Percentiles rank a stretch among this genome's conserved stretches.
phyloP scores from a whole-genome alignment of 2,329 filamentous ascomycete species.

The Fusarium equiseti region DNA sequence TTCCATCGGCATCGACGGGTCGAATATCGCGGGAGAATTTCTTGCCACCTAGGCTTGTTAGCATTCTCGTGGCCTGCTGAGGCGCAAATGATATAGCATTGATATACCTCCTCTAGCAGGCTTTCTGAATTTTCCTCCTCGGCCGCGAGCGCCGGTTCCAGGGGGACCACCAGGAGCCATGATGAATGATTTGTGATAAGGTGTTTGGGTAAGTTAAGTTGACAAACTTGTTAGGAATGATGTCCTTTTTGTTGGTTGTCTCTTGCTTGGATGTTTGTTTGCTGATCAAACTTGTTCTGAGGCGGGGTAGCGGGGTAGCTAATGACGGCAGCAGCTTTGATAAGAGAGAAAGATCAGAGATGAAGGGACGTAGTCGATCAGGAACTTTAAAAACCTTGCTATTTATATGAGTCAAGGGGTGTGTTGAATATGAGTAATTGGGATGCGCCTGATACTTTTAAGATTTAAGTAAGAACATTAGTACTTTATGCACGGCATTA shows the following conservation, averaged over 20 bases:
- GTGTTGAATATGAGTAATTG: neutral
- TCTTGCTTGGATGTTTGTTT: constrained; percentile 29
- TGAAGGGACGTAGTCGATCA: constrained; percentile 18
- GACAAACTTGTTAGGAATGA: neutral
- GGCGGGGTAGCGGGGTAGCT: constrained; percentile 57
- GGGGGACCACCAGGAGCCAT: constrained; percentile 61
- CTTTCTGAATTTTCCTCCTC: constrained; percentile 95
- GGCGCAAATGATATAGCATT: neutral
- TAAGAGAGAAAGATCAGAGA: constrained; percentile 3
- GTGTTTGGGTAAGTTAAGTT: neutral
- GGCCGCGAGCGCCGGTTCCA: constrained; percentile 72
- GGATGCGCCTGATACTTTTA: neutral
- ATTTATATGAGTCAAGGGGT: constrained; percentile 5
- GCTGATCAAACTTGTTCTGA: constrained; percentile 40
- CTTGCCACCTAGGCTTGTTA: constrained; percentile 77
- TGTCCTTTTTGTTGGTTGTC: constrained; percentile 13
- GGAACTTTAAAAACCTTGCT: constrained; percentile 6
- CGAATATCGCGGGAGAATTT: constrained; percentile 93
- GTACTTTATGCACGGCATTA: neutral
- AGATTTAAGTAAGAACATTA: neutral
- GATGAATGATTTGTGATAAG: constrained; percentile 40
- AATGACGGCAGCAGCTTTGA: constrained; percentile 35
- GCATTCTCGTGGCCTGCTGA: neutral
- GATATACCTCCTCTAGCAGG: constrained; percentile 86
- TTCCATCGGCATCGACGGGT: constrained; percentile 89